Base-by-base conservation (phyloP, 1,284 basidiomycete species). In the Ceratobasidium sp. region DNA sequence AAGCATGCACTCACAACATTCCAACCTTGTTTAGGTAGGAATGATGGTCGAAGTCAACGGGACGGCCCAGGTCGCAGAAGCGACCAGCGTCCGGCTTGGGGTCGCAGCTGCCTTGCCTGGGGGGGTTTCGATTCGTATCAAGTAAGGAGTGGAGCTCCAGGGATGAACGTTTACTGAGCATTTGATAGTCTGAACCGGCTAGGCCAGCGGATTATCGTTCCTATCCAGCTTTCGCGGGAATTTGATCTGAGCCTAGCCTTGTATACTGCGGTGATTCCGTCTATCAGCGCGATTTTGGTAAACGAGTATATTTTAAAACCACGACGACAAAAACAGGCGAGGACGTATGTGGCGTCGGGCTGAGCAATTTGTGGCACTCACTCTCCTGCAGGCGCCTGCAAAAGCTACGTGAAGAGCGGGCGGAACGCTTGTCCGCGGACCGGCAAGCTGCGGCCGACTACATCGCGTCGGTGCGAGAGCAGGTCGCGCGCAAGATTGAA, bases 251-350 rank as follows among this genome's bases (percentile, higher is more conserved):
- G 72, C 25, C 77, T 87, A 53, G 81, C 84, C 3, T 75, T 86
- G 33, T 83, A 81, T 54, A 83, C 84, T 5, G 81, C 86, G 0
- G 78, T 87, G 18, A 51, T 89, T 0, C 88, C 89, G 1, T 83
- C 86, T 0, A 80, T 83, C 0, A 78, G 81, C 2, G 83, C 86
- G 62, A 78, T 85, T 1, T 80, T 86, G 0, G 77, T 85, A 30
- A 86, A 91, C 79, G 84, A 86, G 74, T 84, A 86, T 63, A 81
- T 86, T 73, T 77, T 91, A 30, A 81, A 84, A 23, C 89, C 90
- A 2, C 79, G 83, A 11, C 85, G 85, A 76, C 82, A 83, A 49
- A 79, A 79, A 46, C 80, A 79, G 46, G 81, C 85, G 64, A 76
- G 82, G 38, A 80, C 83, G 85, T 87, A 75, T 79, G 85, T 81